These are phyloP conservation scores for Termitomyces sp. DNA, from an alignment of 768 basidiomycete species.

Conservation along the genomic window DNA sequence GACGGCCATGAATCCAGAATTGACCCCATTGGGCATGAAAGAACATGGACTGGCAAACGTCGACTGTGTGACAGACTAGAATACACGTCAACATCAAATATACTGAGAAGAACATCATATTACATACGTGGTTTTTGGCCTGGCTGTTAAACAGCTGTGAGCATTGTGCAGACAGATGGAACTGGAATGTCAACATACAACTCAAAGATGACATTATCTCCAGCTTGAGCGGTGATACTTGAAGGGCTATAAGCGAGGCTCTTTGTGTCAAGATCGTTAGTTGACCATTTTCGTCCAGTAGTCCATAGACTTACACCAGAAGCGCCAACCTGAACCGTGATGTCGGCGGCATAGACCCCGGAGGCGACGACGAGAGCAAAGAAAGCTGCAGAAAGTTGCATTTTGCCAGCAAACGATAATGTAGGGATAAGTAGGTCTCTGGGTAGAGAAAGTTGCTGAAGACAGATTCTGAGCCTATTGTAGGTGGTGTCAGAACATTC, in stretches of 20 bases:
- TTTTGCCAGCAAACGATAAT: conserved; percentile 27
- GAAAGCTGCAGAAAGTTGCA: conserved; percentile 47
- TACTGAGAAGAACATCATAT: background rate
- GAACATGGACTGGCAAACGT: conserved; percentile 53
- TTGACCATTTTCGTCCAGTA: background rate
- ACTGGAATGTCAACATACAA: conserved; percentile 33
- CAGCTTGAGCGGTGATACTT: conserved; percentile 34
- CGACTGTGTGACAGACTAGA: conserved; percentile 56
- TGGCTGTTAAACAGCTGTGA: conserved; percentile 21
- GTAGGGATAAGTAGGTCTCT: background rate
- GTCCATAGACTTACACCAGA: conserved; percentile 21
- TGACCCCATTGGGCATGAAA: conserved; percentile 33
- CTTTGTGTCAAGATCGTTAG: background rate
- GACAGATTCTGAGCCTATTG: conserved; percentile 32
- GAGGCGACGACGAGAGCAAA: conserved; percentile 39
- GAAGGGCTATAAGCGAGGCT: conserved; percentile 38
- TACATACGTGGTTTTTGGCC: conserved; percentile 37
- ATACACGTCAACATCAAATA: background rate
- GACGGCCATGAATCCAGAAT: conserved; percentile 50
- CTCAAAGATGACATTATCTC: conserved; percentile 50
- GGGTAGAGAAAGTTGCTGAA: conserved; percentile 5
- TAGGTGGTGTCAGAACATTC: background rate
- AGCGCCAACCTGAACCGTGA: conserved; percentile 40
- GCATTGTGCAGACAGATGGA: background rate
- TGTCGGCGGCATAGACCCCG: conserved; percentile 31